Percentiles rank a stretch among this genome's conserved stretches.
These are phyloP conservation scores for Tetradesmus lagerheimii DNA, from an alignment of 139 green algal genomes.

Conservation along the genomic window DNA sequence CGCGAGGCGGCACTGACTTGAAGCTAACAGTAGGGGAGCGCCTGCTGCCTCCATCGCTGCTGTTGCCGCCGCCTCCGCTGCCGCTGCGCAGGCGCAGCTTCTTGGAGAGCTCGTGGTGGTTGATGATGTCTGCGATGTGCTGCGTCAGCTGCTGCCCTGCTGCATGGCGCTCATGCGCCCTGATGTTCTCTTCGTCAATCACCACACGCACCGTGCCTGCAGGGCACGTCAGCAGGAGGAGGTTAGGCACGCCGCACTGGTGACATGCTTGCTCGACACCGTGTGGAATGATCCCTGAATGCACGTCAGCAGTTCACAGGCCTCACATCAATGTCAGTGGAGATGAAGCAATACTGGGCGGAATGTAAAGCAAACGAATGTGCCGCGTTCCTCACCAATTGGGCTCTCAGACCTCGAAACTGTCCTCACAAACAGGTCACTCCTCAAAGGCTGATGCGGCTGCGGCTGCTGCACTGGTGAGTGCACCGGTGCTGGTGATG, in stretches of 20 bases:
- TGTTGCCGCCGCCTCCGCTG: not conserved
- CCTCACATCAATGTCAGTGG: no score
- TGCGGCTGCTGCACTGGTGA: slow-evolving; percentile 11
- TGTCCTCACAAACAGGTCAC: not conserved
- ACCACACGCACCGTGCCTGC: slow-evolving; percentile 31
- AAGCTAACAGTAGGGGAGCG: not conserved
- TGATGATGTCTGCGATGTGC: slow-evolving; percentile 5
- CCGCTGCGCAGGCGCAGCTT: not conserved
- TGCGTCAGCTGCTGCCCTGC: slow-evolving; percentile 14
- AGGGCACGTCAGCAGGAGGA: not conserved
- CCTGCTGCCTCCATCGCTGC: not conserved
- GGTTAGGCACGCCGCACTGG: no score
- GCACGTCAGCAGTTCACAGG: no score
- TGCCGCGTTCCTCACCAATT: not conserved
- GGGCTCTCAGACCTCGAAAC: not conserved
- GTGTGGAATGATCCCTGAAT: no score
- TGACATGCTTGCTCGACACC: not conserved
- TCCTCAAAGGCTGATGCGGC: not conserved
- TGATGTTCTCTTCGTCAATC: slow-evolving; percentile 25
- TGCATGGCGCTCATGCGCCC: not conserved
- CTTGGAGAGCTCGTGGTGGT: not conserved
- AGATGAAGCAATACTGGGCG: no score
- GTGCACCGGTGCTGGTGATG: not conserved
- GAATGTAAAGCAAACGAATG: no score
- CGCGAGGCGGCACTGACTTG: not conserved